Percentiles rank a stretch among this genome's conserved stretches.
These are phyloP conservation scores for Chytriomyces hyalinus DNA, from an alignment of 192 early-diverging fungal genomes.

Conservation along the genomic window DNA sequence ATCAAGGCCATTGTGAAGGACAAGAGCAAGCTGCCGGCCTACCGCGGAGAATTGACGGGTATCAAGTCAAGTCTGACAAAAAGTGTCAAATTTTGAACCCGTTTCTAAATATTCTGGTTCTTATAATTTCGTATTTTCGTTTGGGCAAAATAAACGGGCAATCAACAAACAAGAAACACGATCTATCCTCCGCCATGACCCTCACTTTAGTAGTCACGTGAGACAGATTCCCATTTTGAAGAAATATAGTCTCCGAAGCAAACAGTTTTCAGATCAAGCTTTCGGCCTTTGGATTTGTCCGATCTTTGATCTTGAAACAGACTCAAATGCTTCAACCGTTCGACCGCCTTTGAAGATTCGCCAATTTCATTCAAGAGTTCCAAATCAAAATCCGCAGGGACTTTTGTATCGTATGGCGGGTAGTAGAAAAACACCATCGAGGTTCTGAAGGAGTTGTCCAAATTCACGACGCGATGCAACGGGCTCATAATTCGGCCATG, in stretches of 20 bases:
- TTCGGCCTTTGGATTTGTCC: not conserved
- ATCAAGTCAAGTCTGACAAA: constrained; percentile 86
- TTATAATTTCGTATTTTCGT: too few species aligned
- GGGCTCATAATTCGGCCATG: constrained; percentile 56
- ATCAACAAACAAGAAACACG: too few species aligned
- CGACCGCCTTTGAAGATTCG: not conserved
- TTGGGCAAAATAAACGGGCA: too few species aligned
- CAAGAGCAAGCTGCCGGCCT: constrained; percentile 66
- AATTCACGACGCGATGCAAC: constrained; percentile 60
- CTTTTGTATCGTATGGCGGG: constrained; percentile 55
- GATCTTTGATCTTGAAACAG: constrained; percentile 36
- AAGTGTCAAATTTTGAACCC: constrained; percentile 71
- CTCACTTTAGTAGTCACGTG: not conserved
- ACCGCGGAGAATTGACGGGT: constrained; percentile 93
- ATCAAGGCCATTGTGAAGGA: constrained; percentile 73
- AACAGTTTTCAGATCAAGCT: constrained; percentile 22
- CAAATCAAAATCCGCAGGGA: constrained; percentile 24
- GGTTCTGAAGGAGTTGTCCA: constrained; percentile 40
- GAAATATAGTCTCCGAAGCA: constrained; percentile 47
- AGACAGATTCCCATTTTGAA: constrained; percentile 41
- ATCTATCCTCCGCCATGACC: too few species aligned
- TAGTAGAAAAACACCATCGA: constrained; percentile 71
- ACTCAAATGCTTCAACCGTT: constrained; percentile 25
- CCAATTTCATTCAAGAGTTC: not conserved
- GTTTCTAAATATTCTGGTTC: not conserved